Conservation (phyloP, 352 stramenopile species). For the Globisporangium nagaii region DNA sequence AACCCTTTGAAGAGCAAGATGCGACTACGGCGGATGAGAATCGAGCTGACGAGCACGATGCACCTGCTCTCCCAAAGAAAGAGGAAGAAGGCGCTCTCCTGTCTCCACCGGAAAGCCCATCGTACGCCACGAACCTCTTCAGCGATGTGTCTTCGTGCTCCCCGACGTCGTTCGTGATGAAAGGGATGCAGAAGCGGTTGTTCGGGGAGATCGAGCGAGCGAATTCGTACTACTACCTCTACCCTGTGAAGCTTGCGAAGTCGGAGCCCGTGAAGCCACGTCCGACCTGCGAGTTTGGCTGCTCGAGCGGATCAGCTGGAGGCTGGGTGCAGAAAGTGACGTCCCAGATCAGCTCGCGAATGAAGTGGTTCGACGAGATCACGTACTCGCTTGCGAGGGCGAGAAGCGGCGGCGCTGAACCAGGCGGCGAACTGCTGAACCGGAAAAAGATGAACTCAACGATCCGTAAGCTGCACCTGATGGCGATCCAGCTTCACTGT, state of each 20-base stretch:
- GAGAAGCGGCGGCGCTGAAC: constrained; percentile 16
- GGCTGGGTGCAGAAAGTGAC: constrained; percentile 72
- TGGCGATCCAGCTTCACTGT: constrained; percentile 71
- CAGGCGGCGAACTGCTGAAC: constrained; percentile 46
- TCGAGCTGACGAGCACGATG: constrained; percentile 11
- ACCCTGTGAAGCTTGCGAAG: constrained; percentile 19
- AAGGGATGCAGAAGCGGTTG: constrained; percentile 49
- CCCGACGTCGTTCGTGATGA: constrained; percentile 62
- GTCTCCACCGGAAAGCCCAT: constrained; percentile 19
- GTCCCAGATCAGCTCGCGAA: constrained; percentile 70
- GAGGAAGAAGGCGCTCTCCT: constrained; percentile 10
- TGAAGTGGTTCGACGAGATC: constrained; percentile 74
- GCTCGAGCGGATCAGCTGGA: constrained; percentile 30
- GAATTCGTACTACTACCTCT: constrained; percentile 71
- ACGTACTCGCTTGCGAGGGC: constrained; percentile 67
- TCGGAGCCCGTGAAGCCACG: neutral
- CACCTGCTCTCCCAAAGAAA: constrained; percentile 19
- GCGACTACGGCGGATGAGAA: constrained; percentile 6
- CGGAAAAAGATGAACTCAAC: constrained; percentile 83
- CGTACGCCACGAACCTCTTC: constrained; percentile 41
- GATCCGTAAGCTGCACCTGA: constrained; percentile 71
- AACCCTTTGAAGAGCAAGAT: constrained; percentile 1
- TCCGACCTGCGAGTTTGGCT: constrained; percentile 50
- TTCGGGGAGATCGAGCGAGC: constrained; percentile 59
- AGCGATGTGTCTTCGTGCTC: constrained; percentile 28